Percentiles rank a stretch among this genome's conserved stretches.
These are phyloP conservation scores for Mycosarcoma mackinlayi DNA, from an alignment of 1,284 basidiomycete genomes.

Conservation along the genomic window DNA sequence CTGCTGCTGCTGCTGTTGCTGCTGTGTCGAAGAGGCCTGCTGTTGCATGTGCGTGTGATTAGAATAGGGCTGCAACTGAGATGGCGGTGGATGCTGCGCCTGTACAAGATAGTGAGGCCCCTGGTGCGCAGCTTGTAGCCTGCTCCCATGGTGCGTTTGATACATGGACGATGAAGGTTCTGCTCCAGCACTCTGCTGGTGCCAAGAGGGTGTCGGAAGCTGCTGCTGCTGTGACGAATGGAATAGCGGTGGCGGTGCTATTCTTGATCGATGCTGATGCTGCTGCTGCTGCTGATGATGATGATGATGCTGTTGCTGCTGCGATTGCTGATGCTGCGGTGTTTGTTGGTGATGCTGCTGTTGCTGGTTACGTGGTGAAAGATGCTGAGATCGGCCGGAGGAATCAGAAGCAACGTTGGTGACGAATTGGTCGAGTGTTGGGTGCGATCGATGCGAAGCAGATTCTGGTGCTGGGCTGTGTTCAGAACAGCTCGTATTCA, in stretches of 20 bases:
- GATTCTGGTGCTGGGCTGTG: constrained; percentile 12
- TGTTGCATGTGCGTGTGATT: constrained; percentile 1
- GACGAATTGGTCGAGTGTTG: not conserved
- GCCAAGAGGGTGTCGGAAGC: not conserved
- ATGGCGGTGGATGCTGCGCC: not conserved
- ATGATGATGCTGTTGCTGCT: constrained; percentile 1
- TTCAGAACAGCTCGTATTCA: constrained; percentile 20
- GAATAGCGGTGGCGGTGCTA: not conserved
- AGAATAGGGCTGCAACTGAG: constrained; percentile 1
- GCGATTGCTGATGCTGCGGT: constrained; percentile 1
- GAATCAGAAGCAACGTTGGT: too few species aligned
- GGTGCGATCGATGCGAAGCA: not conserved
- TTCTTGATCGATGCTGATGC: not conserved
- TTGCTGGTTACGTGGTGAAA: constrained; percentile 1
- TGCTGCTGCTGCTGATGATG: not conserved
- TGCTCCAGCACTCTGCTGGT: not conserved
- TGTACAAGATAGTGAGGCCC: constrained; percentile 5
- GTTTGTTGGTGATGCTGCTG: constrained; percentile 1
- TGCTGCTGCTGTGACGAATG: not conserved
- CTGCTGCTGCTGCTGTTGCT: constrained; percentile 13
- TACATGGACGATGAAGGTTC: constrained; percentile 12
- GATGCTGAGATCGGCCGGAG: constrained; percentile 1
- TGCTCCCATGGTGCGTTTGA: constrained; percentile 11
- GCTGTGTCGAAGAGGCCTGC: not conserved
- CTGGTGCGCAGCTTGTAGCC: constrained; percentile 10